Evolutionary conservation across 2,329 filamentous ascomycete genomes (phyloP).

Genomic region (Fusarium chlamydosporum): DNA sequence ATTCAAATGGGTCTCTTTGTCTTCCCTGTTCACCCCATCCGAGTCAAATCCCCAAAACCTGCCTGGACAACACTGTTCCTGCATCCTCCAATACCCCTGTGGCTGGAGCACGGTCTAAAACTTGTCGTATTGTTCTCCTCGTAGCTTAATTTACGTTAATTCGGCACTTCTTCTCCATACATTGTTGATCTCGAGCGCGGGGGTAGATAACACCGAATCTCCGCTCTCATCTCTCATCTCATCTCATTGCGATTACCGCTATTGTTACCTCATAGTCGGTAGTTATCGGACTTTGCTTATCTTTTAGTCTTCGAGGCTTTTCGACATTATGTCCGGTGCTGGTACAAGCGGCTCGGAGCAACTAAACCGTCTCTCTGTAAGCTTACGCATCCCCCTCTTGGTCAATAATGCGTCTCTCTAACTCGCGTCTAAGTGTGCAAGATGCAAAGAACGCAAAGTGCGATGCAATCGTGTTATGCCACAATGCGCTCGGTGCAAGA

Average conservation of each 20-base stretch:
- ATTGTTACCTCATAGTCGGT: not conserved
- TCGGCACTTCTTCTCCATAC: conserved; percentile 2
- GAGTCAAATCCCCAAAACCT: conserved; percentile 10
- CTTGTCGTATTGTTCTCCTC: conserved; percentile 25
- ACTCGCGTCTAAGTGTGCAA: conserved; percentile 41
- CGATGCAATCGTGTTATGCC: conserved; percentile 53
- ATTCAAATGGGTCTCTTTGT: not conserved
- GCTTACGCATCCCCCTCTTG: not conserved
- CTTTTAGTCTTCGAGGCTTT: not conserved
- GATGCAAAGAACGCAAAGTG: conserved; percentile 52
- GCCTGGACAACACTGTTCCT: conserved; percentile 20
- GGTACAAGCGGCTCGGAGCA: conserved; percentile 32
- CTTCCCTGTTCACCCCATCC: not conserved
- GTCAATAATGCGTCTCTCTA: conserved; percentile 1
- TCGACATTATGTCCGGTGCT: conserved; percentile 29
- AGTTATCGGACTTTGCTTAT: conserved; percentile 22
- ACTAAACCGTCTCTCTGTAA: conserved; percentile 48
- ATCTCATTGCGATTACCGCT: not conserved
- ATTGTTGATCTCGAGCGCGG: conserved; percentile 15
- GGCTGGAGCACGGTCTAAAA: conserved; percentile 7
- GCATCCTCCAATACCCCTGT: conserved; percentile 11
- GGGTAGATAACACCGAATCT: conserved; percentile 31
- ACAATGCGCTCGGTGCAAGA: conserved; percentile 49
- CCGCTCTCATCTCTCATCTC: conserved; percentile 9
- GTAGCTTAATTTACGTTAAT: conserved; percentile 15